phyloP scores from a whole-genome alignment of 176 grass and related monocot species.

The Rhynchospora tenuis region DNA sequence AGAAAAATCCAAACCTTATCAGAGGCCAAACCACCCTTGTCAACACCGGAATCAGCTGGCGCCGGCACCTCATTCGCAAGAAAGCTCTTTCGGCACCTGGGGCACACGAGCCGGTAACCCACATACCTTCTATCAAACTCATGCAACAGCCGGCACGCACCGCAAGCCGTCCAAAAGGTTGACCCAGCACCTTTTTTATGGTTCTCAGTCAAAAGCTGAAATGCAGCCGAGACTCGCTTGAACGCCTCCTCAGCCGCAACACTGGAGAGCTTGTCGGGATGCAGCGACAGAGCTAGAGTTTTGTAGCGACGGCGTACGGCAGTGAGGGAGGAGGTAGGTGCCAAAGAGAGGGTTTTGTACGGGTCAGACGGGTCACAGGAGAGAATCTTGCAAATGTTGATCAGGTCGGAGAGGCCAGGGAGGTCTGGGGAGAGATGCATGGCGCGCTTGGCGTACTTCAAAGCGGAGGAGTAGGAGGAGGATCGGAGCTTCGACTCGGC shows the following conservation, averaged over 20 bases:
- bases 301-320: slow-evolving; percentile 65
- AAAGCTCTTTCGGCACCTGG: slow-evolving; percentile 77
- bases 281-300: slow-evolving; percentile 52
- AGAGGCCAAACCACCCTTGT: not conserved
- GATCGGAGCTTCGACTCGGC: slow-evolving; percentile 46
- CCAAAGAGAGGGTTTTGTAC: slow-evolving; percentile 44
- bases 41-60: not conserved
- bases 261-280: slow-evolving; percentile 17
- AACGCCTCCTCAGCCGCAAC: slow-evolving; percentile 54
- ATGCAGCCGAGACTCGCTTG: slow-evolving; percentile 42
- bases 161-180: slow-evolving; percentile 89
- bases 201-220: slow-evolving; percentile 42
- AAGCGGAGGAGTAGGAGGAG: slow-evolving; percentile 37
- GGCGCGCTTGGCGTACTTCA: slow-evolving; percentile 70
- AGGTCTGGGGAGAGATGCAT: slow-evolving; percentile 31
- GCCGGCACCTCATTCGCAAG: slow-evolving; percentile 61
- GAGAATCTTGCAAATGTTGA: slow-evolving; percentile 56
- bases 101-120: slow-evolving; percentile 71
- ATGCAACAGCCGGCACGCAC: slow-evolving; percentile 74
- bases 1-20: slow-evolving; percentile 7
- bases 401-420: slow-evolving; percentile 24
- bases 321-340: slow-evolving; percentile 7
- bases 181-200: not conserved
- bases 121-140: slow-evolving; percentile 80
- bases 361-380: slow-evolving; percentile 40